Conservation (phyloP, 169 alveolate species). For the Cryptosporidium canis region DNA sequence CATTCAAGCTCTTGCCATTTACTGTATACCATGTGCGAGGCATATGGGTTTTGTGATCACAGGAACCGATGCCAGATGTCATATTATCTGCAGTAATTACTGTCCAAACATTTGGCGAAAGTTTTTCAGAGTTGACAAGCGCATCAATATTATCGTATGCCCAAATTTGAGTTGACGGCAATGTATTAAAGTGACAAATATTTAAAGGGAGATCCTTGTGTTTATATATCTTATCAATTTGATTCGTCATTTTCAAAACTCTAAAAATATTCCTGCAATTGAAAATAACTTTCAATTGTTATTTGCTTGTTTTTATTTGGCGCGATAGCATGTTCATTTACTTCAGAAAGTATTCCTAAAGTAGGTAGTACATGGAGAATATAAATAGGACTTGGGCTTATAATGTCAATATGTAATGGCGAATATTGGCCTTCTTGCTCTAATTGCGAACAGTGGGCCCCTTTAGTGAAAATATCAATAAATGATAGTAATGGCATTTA, state of each 20-base stretch:
- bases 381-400: too few relatives aligned
- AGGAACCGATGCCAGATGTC: slow-evolving; percentile 70
- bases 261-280: not conserved
- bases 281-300: not conserved
- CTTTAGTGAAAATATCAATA: slow-evolving; percentile 5
- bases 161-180: slow-evolving; percentile 64
- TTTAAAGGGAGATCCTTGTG: slow-evolving; percentile 21
- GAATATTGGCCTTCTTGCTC: too few relatives aligned
- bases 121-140: not conserved
- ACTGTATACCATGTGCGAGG: slow-evolving; percentile 13
- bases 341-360: not conserved
- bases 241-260: not conserved
- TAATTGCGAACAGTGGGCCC: slow-evolving; percentile 15
- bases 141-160: slow-evolving; percentile 49
- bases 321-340: not conserved
- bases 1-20: slow-evolving; percentile 29
- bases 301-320: not conserved
- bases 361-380: not conserved
- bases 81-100: slow-evolving; percentile 33
- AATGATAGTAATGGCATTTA: not conserved
- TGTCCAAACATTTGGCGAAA: slow-evolving; percentile 42
- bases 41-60: not conserved
- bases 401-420: too few relatives aligned
- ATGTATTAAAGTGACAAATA: slow-evolving; percentile 7
- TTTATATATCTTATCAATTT: not conserved